These are phyloP conservation scores for Aspergillus cavernicola DNA, from an alignment of 495 filamentous ascomycete genomes.

Conservation along the genomic window DNA sequence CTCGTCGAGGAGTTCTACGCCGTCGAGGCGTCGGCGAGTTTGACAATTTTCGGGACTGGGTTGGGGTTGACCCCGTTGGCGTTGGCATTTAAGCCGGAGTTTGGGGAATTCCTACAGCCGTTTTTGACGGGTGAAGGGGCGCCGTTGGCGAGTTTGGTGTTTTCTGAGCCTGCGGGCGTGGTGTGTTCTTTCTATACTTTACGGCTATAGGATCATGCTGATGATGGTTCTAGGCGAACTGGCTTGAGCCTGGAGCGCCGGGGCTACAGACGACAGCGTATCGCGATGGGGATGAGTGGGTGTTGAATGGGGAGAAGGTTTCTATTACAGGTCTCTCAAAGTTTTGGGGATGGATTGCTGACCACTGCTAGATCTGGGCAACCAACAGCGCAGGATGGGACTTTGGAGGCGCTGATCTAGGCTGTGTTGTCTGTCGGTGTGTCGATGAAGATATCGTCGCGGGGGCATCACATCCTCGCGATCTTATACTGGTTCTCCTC, in stretches of 20 bases:
- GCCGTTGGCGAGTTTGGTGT: slow-evolving; percentile 12
- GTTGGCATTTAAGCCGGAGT: neutral
- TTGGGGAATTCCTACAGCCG: slow-evolving; percentile 6
- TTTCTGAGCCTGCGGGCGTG: slow-evolving; percentile 9
- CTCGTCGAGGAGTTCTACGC: slow-evolving; percentile 15
- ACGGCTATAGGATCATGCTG: neutral
- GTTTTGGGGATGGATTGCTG: no score
- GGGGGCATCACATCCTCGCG: neutral
- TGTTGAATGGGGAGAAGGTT: slow-evolving; percentile 17
- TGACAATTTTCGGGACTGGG: slow-evolving; percentile 14
- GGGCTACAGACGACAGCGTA: slow-evolving; percentile 12
- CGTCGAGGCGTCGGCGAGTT: slow-evolving; percentile 9
- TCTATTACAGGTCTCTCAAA: neutral
- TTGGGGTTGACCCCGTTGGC: slow-evolving; percentile 12
- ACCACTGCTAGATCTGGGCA: slow-evolving; percentile 10
- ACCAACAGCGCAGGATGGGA: slow-evolving; percentile 15
- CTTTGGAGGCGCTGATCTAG: slow-evolving; percentile 11
- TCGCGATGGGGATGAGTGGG: slow-evolving; percentile 10
- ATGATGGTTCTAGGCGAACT: slow-evolving; percentile 5
- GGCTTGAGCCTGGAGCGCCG: slow-evolving; percentile 12
- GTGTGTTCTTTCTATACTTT: neutral
- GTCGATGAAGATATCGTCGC: neutral
- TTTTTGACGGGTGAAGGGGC: slow-evolving; percentile 4
- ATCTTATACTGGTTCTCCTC: slow-evolving; percentile 12
- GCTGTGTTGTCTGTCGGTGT: slow-evolving; percentile 14